phyloP scores from a whole-genome alignment of 2,329 filamentous ascomycete genomes.

The Cytospora piceae region DNA sequence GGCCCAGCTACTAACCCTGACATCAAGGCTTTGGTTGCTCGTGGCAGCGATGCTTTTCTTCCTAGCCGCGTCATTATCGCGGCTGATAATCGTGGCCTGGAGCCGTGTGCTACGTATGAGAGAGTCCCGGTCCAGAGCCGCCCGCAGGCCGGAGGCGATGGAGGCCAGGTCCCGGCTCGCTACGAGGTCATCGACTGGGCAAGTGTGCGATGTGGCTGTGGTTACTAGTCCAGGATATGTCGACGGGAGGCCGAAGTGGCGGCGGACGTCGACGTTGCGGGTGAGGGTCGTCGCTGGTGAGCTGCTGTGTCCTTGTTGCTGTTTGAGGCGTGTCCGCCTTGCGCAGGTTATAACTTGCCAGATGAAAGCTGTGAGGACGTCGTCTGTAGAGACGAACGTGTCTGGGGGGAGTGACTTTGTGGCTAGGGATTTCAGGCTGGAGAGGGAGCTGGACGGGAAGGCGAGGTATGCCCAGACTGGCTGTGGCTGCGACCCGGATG shows the following conservation, averaged over 20 bases:
- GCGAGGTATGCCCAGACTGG: constrained; percentile 48
- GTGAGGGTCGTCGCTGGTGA: constrained; percentile 41
- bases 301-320: constrained; percentile 9
- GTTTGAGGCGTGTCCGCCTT: constrained; percentile 42
- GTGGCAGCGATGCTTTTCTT: constrained; percentile 41
- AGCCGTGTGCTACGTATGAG: constrained; percentile 39
- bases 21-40: constrained; percentile 45
- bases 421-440: constrained; percentile 46
- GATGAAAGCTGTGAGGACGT: constrained; percentile 54
- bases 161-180: constrained; percentile 38
- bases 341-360: constrained; percentile 51
- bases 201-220: constrained; percentile 48
- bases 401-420: constrained; percentile 33
- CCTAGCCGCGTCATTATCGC: constrained; percentile 36
- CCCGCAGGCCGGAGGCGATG: constrained; percentile 14
- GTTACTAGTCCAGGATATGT: constrained; percentile 54
- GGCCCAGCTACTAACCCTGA: constrained; percentile 60
- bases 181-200: constrained; percentile 37
- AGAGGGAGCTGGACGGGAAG: constrained; percentile 45
- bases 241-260: constrained; percentile 44
- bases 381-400: constrained; percentile 56
- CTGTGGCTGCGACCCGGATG: constrained; percentile 1
- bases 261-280: constrained; percentile 54
- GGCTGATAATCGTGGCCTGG: constrained; percentile 45
- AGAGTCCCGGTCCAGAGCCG: constrained; percentile 1